Evolutionary conservation across 2,329 filamentous ascomycete genomes (phyloP), one percentile per base, ranked within the genome.

Genomic region (Rosellinia necatrix): DNA sequence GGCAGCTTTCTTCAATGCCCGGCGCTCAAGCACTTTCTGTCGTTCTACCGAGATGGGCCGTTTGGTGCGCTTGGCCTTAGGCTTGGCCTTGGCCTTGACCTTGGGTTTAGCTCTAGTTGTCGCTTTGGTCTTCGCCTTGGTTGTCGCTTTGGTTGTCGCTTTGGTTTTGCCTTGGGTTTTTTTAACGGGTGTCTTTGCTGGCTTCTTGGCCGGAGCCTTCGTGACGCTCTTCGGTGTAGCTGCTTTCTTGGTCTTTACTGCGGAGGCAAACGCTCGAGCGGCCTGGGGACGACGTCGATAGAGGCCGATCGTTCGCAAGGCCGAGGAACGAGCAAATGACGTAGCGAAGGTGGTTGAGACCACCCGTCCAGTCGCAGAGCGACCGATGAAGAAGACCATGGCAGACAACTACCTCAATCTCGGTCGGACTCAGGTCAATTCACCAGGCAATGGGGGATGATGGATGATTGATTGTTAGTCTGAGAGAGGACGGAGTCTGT

Each of bases 301-400:
- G 29, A 61, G 38, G 29, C 41, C 30, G 46, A 47, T 15, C 34
- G 30, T 48, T 47, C 58, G 56, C 56, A 64, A 62, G 60, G 61
- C 49, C 6, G 48, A 52, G 38, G 57, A 56, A 30, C 59, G 55
- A 13, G 44, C 34, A 44, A 55, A 59, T 60, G 65, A 64, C 52
- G 65, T 60, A 53, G 58, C 47, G 29, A 55, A 35, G 41, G 59
- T 47, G 37, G 62, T 57, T 47, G 65, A 61, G 52, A 60, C 60
- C 56, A 70, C 35, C 13, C 74, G 75, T 66, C 70, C 71, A 57
- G 71, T 67, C 50, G 73, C 72, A 49, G 69, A 71, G 60, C 75
- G 72, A 60, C 72, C 72, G 60, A 78, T 66, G 25, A 72, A 69
- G 48, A 72, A 74, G 59, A 80, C 66, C 78, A 80, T 81, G 54